phyloP scores from a whole-genome alignment of 768 basidiomycete genomes.

The Lactarius akahatsu region DNA sequence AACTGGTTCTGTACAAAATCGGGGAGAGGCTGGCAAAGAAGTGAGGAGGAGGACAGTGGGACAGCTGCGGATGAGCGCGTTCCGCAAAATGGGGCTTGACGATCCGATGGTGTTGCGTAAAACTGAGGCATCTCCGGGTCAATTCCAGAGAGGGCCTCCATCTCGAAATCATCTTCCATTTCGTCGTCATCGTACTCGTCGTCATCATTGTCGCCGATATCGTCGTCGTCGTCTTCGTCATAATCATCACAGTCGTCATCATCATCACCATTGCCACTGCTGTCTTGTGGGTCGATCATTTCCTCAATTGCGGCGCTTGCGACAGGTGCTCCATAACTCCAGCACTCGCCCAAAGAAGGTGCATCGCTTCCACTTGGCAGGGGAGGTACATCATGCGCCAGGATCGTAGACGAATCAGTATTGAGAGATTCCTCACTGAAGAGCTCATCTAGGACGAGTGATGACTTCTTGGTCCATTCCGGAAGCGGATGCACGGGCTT shows the following conservation, averaged over 20 bases:
- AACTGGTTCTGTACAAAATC: conserved; percentile 25
- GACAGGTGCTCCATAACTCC: conserved; percentile 23
- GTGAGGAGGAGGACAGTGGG: conserved; percentile 20
- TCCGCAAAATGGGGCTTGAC: conserved; percentile 1
- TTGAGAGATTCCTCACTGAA: neutral
- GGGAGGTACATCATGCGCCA: neutral
- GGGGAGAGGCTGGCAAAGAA: conserved; percentile 27
- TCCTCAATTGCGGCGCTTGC: conserved; percentile 20
- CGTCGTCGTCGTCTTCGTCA: conserved; percentile 24
- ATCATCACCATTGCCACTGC: conserved; percentile 20
- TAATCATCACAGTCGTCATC: conserved; percentile 19
- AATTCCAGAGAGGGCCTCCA: neutral
- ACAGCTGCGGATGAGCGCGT: conserved; percentile 12
- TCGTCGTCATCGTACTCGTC: conserved; percentile 8
- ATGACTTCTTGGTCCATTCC: conserved; percentile 26
- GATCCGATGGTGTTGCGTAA: conserved; percentile 1
- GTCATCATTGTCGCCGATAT: neutral
- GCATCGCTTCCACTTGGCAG: neutral
- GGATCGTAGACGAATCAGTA: neutral
- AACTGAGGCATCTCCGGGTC: neutral
- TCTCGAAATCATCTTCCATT: conserved; percentile 18
- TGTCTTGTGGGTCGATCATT: conserved; percentile 23
- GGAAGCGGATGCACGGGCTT: conserved; percentile 25
- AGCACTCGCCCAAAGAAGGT: neutral
- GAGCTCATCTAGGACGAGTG: conserved; percentile 18